These are phyloP conservation scores for Globisporangium okanoganense DNA, from an alignment of 352 stramenopile species.

Conservation along the genomic window DNA sequence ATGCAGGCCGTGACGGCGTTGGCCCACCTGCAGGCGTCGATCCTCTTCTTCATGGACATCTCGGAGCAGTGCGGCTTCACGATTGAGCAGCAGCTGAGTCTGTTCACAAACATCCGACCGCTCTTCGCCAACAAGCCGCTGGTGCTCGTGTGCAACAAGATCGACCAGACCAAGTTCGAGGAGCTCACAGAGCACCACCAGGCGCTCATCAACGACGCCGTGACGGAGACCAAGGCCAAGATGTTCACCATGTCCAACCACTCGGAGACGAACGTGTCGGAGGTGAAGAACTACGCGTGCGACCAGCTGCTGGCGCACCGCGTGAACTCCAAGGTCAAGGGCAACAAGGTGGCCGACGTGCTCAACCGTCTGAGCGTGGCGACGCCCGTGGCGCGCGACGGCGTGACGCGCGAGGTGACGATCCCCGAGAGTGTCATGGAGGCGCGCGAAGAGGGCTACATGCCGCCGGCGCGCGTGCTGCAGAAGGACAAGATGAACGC, in stretches of 20 bases:
- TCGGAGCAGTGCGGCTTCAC: conserved; percentile 99
- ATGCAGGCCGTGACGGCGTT: conserved; percentile 99
- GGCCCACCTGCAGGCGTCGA: conserved; percentile 98
- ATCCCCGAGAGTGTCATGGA: conserved; percentile 93
- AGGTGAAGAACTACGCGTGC: conserved; percentile 94
- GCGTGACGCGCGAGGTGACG: conserved; percentile 83
- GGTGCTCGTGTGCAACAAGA: conserved; percentile 99
- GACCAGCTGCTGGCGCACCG: conserved; percentile 94
- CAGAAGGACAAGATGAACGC: conserved; percentile 90
- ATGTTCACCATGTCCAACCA: conserved; percentile 99
- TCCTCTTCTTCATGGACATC: conserved; percentile 99
- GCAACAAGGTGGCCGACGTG: conserved; percentile 95
- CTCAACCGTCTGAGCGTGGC: conserved; percentile 97
- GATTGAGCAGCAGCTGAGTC: conserved; percentile 96
- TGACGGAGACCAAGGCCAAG: conserved; percentile 79
- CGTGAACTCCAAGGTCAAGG: conserved; percentile 93
- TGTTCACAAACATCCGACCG: conserved; percentile 98
- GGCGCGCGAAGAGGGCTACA: conserved; percentile 59
- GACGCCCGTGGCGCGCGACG: conserved; percentile 92
- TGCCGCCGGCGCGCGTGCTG: conserved; percentile 37
- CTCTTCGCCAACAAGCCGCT: conserved; percentile 99
- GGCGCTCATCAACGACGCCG: conserved; percentile 74
- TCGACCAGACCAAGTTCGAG: conserved; percentile 95
- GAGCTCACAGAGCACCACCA: conserved; percentile 76
- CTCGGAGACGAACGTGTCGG: conserved; percentile 95